A percentile compares a stretch with the other conserved stretches of the same genome.
phyloP scores from a whole-genome alignment of 1,284 basidiomycete genomes.

The Sporisorium iseilematis-ciliati region DNA sequence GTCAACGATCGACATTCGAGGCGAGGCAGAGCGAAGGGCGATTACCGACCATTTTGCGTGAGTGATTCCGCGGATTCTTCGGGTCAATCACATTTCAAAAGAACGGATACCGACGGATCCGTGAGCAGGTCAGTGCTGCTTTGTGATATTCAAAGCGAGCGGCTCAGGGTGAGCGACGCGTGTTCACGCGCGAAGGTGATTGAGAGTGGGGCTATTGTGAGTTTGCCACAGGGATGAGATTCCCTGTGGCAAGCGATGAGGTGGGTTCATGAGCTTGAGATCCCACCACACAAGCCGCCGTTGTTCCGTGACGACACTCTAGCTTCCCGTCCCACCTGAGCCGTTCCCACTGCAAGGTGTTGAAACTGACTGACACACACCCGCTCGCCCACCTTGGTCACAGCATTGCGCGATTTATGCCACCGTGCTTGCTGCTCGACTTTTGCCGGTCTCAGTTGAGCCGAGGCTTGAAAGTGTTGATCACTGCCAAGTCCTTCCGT shows the following conservation, averaged over 20 bases:
- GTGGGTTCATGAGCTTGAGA: background rate
- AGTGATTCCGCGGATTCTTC: background rate
- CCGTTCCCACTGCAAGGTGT: background rate
- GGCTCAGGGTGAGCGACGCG: background rate
- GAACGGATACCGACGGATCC: background rate
- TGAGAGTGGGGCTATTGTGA: background rate
- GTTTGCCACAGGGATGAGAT: background rate
- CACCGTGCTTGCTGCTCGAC: no score
- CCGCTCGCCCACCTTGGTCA: no score
- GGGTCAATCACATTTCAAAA: background rate
- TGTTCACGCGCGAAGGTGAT: background rate
- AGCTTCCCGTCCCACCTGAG: background rate
- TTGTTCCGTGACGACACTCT: background rate
- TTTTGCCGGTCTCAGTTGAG: no score
- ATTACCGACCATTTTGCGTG: background rate
- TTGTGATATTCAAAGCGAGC: background rate
- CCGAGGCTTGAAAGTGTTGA: background rate
- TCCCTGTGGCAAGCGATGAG: background rate
- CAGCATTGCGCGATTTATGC: no score
- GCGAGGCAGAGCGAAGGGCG: slow-evolving; percentile 2
- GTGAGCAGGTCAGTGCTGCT: no score
- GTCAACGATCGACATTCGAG: slow-evolving; percentile 2
- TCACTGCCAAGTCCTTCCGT: background rate
- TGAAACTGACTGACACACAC: background rate
- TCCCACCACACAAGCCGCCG: background rate